Evolutionary conservation across 805 yeast genomes (phyloP).

Genomic region (Candida sithepensis): DNA sequence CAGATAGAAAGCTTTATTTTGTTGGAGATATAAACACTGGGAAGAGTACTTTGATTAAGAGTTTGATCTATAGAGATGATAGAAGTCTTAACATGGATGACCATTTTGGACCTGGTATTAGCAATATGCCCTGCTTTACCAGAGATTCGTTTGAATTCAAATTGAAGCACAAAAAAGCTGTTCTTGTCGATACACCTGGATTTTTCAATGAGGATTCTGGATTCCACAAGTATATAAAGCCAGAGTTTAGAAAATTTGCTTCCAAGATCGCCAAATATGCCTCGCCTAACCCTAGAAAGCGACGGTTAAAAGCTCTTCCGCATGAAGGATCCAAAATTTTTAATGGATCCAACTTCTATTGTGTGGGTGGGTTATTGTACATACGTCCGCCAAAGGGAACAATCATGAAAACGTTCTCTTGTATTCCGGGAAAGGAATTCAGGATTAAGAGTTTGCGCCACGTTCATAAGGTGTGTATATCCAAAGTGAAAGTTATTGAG

Average conservation of each 20-base stretch:
- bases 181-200: conserved; percentile 47
- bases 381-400: conserved; percentile 50
- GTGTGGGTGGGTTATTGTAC: conserved; percentile 62
- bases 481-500: conserved; percentile 24
- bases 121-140: conserved; percentile 69
- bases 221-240: conserved; percentile 26
- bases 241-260: conserved; percentile 4
- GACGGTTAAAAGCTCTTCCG: conserved; percentile 1
- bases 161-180: conserved; percentile 23
- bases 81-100: conserved; percentile 22
- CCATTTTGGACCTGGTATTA: conserved; percentile 41
- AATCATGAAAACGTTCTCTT: conserved; percentile 45
- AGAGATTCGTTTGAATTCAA: conserved; percentile 43
- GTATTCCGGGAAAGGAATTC: conserved; percentile 39
- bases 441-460: conserved; percentile 32
- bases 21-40: conserved; percentile 71
- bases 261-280: conserved; percentile 9
- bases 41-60: conserved; percentile 56
- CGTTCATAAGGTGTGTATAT: conserved; percentile 26
- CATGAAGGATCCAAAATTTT: conserved; percentile 10
- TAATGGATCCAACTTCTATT: conserved; percentile 25
- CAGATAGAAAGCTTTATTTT: conserved; percentile 40
- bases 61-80: conserved; percentile 31
- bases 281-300: conserved; percentile 4
- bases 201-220: conserved; percentile 31